Base-by-base conservation (phyloP, 1,284 basidiomycete species). In the Austropuccinia psidii region DNA sequence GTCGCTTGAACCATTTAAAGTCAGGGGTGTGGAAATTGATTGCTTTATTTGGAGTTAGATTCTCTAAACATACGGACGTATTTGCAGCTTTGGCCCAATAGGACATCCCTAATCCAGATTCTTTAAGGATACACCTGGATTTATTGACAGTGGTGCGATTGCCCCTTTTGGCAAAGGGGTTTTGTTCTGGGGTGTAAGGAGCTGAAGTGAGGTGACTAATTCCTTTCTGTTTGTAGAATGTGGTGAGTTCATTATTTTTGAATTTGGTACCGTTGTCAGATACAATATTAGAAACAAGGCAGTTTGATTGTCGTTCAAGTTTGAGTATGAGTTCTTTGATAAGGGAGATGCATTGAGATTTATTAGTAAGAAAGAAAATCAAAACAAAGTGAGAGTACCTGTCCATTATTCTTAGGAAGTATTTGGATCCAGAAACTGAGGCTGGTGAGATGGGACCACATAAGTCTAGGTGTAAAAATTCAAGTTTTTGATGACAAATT, bases 91-190 rank as follows among this genome's bases (percentile, higher is more conserved):
- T n/a, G 21, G 19, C 55, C 82, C 81, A 83, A 8, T 81, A 78
- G 31, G 52, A 75, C 50, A 69, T 70, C 6, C 79, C 80, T 0
- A 83, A 76, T 9, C 75, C 68, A 0, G 79, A 43, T 19, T 76
- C 74, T 8, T 77, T 52, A 0, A 82, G 75, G 75, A 83, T 77
- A 0, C 79, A 77, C 1, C 78, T 66, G 8, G 75, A 75, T 33
- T 72, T 75, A 17, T 79, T 77, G 1, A 79, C 58, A 24, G 77
- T 77, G 2, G 79, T 82, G 1, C 80, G 68, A 75, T 79, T 76
- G 27, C 75, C 13, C 55, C 81, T 60, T 76, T 80, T 77, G 0
- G 80, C 76, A 43, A 78, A 75, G 76, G 81, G 70, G 76, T 81
- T 83, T 73, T 77, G n/a, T 57, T 78, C n/a, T n/a, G n/a, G n/a